Percentiles rank a stretch among this genome's conserved stretches.
Conservation (phyloP, 2,329 filamentous ascomycete species). For the Fusarium sp. region DNA sequence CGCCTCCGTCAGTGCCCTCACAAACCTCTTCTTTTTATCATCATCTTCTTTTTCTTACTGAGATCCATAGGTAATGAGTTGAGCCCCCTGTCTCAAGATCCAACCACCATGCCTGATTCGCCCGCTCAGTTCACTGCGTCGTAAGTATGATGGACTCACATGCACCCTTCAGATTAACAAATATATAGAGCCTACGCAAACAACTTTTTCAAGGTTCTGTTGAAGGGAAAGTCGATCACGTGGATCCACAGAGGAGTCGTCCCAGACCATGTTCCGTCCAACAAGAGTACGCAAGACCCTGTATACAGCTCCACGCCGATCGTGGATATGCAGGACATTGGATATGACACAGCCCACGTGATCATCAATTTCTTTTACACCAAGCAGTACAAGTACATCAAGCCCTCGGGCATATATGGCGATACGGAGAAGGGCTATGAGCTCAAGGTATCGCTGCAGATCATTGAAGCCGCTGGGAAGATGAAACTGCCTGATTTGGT, state of each 20-base stretch:
- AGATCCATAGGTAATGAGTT: background rate
- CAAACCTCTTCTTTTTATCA: background rate
- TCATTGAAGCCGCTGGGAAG: background rate
- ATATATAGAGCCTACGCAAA: background rate
- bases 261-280: background rate
- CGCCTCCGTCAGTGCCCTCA: background rate
- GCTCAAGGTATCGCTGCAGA: background rate
- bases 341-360: background rate
- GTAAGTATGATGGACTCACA: background rate
- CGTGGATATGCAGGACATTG: background rate
- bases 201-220: background rate
- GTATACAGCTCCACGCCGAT: background rate
- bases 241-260: background rate
- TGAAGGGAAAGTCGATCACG: background rate
- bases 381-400: background rate
- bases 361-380: conserved; percentile 6
- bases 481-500: background rate
- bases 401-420: background rate
- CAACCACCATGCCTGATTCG: no score
- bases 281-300: background rate
- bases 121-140: background rate
- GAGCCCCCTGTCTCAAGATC: background rate
- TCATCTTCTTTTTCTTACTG: no score
- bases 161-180: background rate
- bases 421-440: background rate